Base-by-base conservation (phyloP, 495 filamentous ascomycete genomes). In the Astrocystis sublimbata region DNA sequence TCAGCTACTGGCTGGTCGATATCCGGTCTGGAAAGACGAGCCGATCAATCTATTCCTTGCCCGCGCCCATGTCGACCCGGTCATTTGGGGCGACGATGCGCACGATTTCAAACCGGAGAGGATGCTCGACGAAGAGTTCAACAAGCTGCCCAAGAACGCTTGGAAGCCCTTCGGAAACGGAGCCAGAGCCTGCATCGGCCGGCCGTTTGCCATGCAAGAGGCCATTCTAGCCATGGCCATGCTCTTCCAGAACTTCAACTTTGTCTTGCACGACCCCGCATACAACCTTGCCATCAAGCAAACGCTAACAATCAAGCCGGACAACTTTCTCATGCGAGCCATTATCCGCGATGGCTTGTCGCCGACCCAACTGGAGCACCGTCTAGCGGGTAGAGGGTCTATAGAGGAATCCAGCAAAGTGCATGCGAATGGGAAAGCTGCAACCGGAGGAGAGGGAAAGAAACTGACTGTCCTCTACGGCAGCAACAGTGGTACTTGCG, bases 271-370 rank as follows among this genome's bases (percentile, higher is more conserved):
- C 40, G 85, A 88, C 57, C 80, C 83, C 2, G 72, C 63, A 17
- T 92, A 92, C 52, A 74, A 84, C 41, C 75, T 93, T 28, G 79
- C 86, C 40, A 73, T 89, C 65, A 89, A 88, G 69, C 83, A 89
- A 70, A 90, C 88, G 0, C 76, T 92, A 9, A 92, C 89, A 0
- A 83, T 90, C 70, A 94, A 93, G 70, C 91, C 91, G 0, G 85
- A 88, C 56, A 85, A 83, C 46, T 88, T 92, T 71, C 81, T 80
- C 50, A 90, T 94, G 78, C 84, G 79, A 24, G 89, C 88, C 7
- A 80, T 72, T 1, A 72, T 89, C 0, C 78, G 89, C 8, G 70
- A 85, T 26, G 83, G 85, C 0, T 67, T 87, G 31, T 82, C 86
- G 13, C 78, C 85, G 2, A 84, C 82, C 0, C 75, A 80, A 6